Base-by-base conservation (phyloP, 305 asterid species). In the Ruellia speciosa region DNA sequence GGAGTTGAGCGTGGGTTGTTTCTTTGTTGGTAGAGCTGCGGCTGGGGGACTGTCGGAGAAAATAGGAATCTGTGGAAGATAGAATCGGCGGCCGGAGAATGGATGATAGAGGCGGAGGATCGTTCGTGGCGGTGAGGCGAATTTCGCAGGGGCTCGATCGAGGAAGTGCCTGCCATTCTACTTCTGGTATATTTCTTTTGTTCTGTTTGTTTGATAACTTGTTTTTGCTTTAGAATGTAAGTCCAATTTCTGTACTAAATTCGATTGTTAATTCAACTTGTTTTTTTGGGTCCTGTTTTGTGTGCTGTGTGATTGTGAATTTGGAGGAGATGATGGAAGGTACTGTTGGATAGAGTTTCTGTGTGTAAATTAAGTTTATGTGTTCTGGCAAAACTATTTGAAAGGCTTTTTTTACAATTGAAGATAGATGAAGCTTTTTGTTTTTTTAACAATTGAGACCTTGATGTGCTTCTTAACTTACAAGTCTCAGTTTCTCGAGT, bases 121-220 rank as follows among this genome's bases (percentile, higher is more conserved):
- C 96, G 52, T 90, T 90, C 51, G 96, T 90, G 51, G 96, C 98
- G 10, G 96, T 87, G 63, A 70, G 98, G 77, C 89, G 96, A 64
- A 87, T 90, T 68, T 85, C 96, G 37, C 97, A 81, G 56, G 94
- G 97, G 19, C 85, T 89, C 60, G 94, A 89, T 70, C 86, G 90
- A 56, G 93, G 88, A 72, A 79, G 68, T 72, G 76, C 88, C 64
- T 85, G 88, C 67, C 94, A 90, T 81, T 78, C 94, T 56, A 58
- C 84, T 66, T 77, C 84, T 45, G 92, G 92, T 83, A 80, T 63
- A 58, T 59, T 76, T 64, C 66, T 56, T 55, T 60, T 63, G 47
- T 43, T 43, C 10, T 6, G 19, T 3, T 75, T 64, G 46, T 72
- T 24, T 24, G 31, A 4, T 24, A 24, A 24, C 31, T 24, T 60